phyloP scores from a whole-genome alignment of 2,329 filamentous ascomycete species.

The Cytospora leucostoma region DNA sequence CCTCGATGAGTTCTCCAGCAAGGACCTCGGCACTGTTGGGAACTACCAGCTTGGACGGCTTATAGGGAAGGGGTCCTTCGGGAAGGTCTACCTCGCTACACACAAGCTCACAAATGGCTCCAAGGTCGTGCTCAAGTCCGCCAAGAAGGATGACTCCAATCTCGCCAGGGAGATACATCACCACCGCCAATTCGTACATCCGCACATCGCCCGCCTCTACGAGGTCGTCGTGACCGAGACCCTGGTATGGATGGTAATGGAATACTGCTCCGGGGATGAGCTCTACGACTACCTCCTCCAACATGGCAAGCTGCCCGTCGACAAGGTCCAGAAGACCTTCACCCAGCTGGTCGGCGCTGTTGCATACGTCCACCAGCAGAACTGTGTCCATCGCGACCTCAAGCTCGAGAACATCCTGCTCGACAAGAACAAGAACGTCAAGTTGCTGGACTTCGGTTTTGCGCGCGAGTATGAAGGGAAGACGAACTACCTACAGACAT shows the following conservation, averaged over 20 bases:
- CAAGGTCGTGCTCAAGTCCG: slow-evolving; percentile 98
- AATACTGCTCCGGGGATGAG: slow-evolving; percentile 96
- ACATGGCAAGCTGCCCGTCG: slow-evolving; percentile 78
- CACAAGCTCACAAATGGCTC: slow-evolving; percentile 99
- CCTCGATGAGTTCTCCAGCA: slow-evolving; percentile 90
- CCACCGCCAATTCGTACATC: slow-evolving; percentile 95
- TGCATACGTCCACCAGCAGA: slow-evolving; percentile 90
- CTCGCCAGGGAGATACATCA: slow-evolving; percentile 97
- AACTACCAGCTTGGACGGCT: slow-evolving; percentile 91
- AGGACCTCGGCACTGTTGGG: slow-evolving; percentile 87
- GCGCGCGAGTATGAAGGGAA: slow-evolving; percentile 97
- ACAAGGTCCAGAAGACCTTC: slow-evolving; percentile 94
- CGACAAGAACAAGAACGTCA: slow-evolving; percentile 96
- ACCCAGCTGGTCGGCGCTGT: slow-evolving; percentile 94
- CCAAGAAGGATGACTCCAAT: slow-evolving; percentile 93
- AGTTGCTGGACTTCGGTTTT: slow-evolving; percentile 96
- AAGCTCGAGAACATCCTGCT: slow-evolving; percentile 96
- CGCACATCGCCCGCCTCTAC: slow-evolving; percentile 94
- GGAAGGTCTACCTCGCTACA: slow-evolving; percentile 93
- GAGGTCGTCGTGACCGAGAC: slow-evolving; percentile 97
- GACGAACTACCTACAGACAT: slow-evolving; percentile 92
- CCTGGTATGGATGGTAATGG: slow-evolving; percentile 92
- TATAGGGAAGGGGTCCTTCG: slow-evolving; percentile 97
- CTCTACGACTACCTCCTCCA: slow-evolving; percentile 93
- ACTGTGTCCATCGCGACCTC: slow-evolving; percentile 93